Evolutionary conservation across 2,329 filamentous ascomycete genomes (phyloP), one percentile per base, ranked within the genome.

Genomic region (Dryadomyces quercivorus): DNA sequence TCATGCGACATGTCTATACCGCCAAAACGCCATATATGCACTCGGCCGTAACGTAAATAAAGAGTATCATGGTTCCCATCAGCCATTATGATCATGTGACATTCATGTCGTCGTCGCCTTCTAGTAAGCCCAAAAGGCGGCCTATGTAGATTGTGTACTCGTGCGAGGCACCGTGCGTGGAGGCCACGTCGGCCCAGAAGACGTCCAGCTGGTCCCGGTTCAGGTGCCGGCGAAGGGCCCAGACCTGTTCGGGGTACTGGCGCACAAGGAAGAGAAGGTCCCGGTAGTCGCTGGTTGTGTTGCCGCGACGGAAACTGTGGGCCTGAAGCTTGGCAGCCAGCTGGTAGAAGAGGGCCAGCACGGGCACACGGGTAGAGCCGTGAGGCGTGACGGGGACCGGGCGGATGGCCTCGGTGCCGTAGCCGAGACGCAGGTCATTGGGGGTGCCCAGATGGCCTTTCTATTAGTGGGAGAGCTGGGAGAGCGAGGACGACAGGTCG

Each of bases 391-490:
- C 15, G 1, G 40, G 54, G 16, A 55, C n/a, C 5, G 57, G 57
- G 16, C n/a, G 49, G 10, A 59, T 49, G 36, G 31, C 10, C 50
- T 59, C 56, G 12, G 55, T 52, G n/a, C 55, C 55, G 22, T 26
- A 49, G 22, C 55, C 55, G 34, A 26, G 45, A 7, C 50, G 55
- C 21, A 59, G 42, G 26, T 55, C 53, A 16, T 44, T 36, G 26
- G 58, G 58, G 12, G 57, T 60, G n/a, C 51, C 51, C 16, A 57
- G 42, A 13, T 57, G 36, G 34, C 58, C 57, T 59, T 42, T 40
- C 2, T 3, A 18, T 48, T 34, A 48, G 16, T 22, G 46, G 5
- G 46, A 22, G 26, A 5, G 44, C 21, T n/a, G n/a, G n/a, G n/a
- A n/a, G n/a, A n/a, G n/a, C n/a, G n/a, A n/a, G n/a, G 15, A 8